Conservation (phyloP, 2,329 filamentous ascomycete species). For the Paracoccidioides lutzii region DNA sequence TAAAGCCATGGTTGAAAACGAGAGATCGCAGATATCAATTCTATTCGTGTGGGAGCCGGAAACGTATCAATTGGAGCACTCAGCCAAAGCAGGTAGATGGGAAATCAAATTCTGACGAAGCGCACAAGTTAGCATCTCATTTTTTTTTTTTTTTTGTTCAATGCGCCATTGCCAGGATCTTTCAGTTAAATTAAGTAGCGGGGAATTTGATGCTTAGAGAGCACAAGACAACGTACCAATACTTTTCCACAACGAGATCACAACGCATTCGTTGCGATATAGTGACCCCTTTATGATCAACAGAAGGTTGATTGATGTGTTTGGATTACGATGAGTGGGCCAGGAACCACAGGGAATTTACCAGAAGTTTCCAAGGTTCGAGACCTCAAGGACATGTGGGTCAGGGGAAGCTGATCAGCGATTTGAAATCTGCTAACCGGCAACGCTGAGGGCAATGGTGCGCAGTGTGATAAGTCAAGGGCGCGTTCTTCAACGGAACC, state of each 20-base stretch:
- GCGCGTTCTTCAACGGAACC: not conserved
- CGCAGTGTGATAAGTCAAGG: not conserved
- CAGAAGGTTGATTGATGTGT: not conserved
- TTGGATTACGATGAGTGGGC: not conserved
- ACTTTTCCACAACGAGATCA: not conserved
- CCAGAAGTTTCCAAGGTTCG: not conserved
- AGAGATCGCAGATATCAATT: not conserved
- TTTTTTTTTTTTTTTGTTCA: not conserved
- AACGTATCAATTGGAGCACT: not conserved
- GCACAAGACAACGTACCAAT: not conserved
- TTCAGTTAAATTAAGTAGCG: not conserved
- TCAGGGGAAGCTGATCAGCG: not conserved
- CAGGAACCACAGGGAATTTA: not conserved
- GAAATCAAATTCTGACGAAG: not conserved
- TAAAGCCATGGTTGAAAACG: constrained; percentile 21
- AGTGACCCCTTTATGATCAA: not conserved
- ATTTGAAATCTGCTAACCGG: not conserved
- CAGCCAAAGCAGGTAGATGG: too few species aligned
- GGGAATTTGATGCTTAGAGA: not conserved
- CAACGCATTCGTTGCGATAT: not conserved
- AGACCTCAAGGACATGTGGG: not conserved
- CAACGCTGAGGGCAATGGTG: not conserved
- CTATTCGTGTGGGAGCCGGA: not conserved
- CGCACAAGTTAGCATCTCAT: not conserved
- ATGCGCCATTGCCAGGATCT: not conserved